Conservation (phyloP, 345 rosid genomes). For the Triadica sebifera region DNA sequence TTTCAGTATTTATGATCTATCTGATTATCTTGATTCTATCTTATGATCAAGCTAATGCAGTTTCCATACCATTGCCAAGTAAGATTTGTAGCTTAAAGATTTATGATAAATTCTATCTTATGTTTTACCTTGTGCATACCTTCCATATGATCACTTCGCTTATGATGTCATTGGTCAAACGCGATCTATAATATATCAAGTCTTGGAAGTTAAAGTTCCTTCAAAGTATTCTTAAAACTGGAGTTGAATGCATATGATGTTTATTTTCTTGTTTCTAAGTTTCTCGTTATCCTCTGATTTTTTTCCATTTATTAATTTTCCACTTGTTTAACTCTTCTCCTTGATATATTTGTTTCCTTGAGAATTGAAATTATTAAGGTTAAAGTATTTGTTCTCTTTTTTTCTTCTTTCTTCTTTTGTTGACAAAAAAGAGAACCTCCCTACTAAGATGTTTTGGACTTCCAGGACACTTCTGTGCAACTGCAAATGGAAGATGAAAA, state of each 20-base stretch:
- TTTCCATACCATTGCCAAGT: background rate
- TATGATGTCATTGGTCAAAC: background rate
- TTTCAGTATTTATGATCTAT: background rate
- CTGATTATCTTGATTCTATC: background rate
- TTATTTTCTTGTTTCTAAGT: constrained; percentile 5
- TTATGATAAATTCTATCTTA: background rate
- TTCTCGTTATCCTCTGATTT: background rate
- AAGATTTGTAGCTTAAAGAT: background rate
- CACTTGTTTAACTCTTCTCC: background rate
- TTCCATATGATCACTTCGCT: background rate
- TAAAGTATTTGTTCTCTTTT: background rate
- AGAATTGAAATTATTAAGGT: background rate
- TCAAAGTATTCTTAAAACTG: background rate
- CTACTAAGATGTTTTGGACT: background rate
- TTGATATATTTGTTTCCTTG: background rate
- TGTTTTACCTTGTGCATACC: background rate
- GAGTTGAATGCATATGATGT: constrained; percentile 2
- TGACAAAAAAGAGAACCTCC: background rate
- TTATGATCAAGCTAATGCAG: background rate
- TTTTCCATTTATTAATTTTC: background rate
- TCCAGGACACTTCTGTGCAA: constrained; percentile 46
- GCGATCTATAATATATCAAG: background rate
- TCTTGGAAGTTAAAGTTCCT: background rate
- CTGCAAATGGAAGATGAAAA: constrained; percentile 66
- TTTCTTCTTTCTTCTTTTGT: background rate